Evolutionary conservation across 768 basidiomycete genomes (phyloP).

Genomic region (Mycena amicta): DNA sequence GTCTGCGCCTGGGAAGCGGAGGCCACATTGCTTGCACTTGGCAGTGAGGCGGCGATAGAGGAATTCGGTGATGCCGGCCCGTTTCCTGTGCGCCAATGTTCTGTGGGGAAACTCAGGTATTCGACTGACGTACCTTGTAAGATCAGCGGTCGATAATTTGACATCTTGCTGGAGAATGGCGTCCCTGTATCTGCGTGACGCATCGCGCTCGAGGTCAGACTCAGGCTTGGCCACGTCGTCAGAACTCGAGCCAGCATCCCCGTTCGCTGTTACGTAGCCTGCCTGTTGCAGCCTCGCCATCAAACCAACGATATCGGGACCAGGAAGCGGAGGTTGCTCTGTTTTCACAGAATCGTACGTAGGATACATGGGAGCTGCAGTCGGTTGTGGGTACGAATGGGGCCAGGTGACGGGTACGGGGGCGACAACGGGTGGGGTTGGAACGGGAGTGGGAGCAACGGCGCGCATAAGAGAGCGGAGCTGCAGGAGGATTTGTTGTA

Average conservation of each 20-base stretch:
- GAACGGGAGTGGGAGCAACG: conserved; percentile 34
- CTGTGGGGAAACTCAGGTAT: background rate
- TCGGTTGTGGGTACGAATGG: conserved; percentile 23
- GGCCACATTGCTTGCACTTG: conserved; percentile 93
- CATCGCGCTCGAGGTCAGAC: conserved; percentile 47
- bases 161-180: conserved; percentile 62
- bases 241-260: conserved; percentile 48
- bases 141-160: conserved; percentile 66
- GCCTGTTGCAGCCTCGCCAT: conserved; percentile 75
- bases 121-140: conserved; percentile 58
- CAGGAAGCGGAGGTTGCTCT: conserved; percentile 32
- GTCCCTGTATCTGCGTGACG: conserved; percentile 59
- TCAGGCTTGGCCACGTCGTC: conserved; percentile 38
- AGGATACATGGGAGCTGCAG: conserved; percentile 22
- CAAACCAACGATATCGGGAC: conserved; percentile 54
- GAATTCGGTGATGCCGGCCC: conserved; percentile 62
- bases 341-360: conserved; percentile 24
- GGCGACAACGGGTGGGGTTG: conserved; percentile 21
- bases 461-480: conserved; percentile 63
- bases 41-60: conserved; percentile 74
- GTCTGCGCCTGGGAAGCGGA: conserved; percentile 77
- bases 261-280: conserved; percentile 67
- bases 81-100: conserved; percentile 44
- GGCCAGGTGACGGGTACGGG: conserved; percentile 33
- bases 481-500: conserved; percentile 74